Base-by-base conservation (phyloP, 2,329 filamentous ascomycete species). In the Colletotrichum spaethianum region DNA sequence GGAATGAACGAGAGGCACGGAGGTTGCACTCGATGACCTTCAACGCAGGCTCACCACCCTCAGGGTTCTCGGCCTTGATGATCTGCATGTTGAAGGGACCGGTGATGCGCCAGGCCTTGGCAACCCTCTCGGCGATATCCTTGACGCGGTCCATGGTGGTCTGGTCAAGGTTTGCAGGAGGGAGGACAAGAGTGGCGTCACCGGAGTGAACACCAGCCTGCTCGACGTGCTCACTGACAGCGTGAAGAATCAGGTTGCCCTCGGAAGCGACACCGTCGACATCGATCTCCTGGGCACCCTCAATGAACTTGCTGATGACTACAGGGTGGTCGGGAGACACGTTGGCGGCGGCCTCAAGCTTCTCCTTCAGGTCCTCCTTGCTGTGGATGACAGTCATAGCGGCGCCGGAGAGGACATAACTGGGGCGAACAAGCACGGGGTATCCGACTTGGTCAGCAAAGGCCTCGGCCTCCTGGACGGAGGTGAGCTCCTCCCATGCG, bases 81-180 rank as follows among this genome's bases (percentile, higher is more conserved):
- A 99, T 97, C 82, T 99, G 96, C 96, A 99, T 98, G 89, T 99
- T 99, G 91, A 98, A 99, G 71, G 96, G 96, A 67, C 96, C 96
- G 26, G 95, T 98, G 82, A 98, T 98, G 80, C 90, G 95, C 94
- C 96, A 98, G 59, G 96, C 96, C 85, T 96, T 93, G 76, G 96
- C 96, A 63, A 99, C 95, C 90, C 98, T 98, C 83, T 95, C 85
- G 20, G 96, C 96, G 77, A 99, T 98, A 77, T 94, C 94, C 91
- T 98, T 98, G 80, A 98, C 90, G 73, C 96, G 94, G 75, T 90
- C 90, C 89, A 98, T 93, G 75, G 93, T 93, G 70, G 84, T 85
- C 77, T 93, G 87, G 75, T 97, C 93, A 31, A 98, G 91, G 80
- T 90, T 93, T 74, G 87, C 91, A 5, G 96, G 96, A 26, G 96